Percentiles rank a stretch among this genome's conserved stretches.
Evolutionary conservation across 2,329 filamentous ascomycete genomes (phyloP).

Genomic region (Ophiostoma quercus): DNA sequence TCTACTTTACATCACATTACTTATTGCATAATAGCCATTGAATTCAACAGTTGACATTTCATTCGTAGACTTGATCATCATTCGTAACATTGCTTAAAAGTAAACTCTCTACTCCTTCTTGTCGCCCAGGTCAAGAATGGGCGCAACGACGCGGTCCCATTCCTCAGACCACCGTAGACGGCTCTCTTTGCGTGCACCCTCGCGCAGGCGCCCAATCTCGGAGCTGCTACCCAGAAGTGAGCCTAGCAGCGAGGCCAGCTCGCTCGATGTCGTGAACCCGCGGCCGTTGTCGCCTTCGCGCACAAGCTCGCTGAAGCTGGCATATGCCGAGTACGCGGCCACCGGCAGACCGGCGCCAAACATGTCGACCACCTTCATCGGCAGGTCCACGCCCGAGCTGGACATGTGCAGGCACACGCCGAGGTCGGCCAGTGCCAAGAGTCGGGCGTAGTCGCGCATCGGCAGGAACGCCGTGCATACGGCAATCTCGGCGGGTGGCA

Average conservation of each 20-base stretch:
- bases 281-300: conserved; percentile 78
- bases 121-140: conserved; percentile 53
- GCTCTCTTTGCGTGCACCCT: conserved; percentile 69
- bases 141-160: conserved; percentile 79
- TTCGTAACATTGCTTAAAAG: neutral
- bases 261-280: conserved; percentile 69
- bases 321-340: conserved; percentile 76
- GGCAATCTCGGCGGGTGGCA: conserved; percentile 65
- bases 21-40: neutral
- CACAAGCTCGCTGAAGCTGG: conserved; percentile 88
- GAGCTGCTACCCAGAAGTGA: conserved; percentile 54
- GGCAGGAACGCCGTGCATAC: conserved; percentile 82
- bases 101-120: neutral
- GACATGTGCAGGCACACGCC: conserved; percentile 90
- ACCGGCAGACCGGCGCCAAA: conserved; percentile 92
- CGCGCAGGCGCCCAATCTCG: conserved; percentile 39
- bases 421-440: conserved; percentile 80
- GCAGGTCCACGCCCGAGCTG: conserved; percentile 88
- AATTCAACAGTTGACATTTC: neutral
- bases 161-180: conserved; percentile 81
- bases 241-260: conserved; percentile 59
- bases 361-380: conserved; percentile 99
- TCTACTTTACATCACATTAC: neutral
- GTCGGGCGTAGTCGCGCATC: conserved; percentile 73
- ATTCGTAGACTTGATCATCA: neutral